Evolutionary conservation across 2,329 filamentous ascomycete species (phyloP), one percentile per base, ranked within the genome.

Genomic region (Rutstroemia sydowiana): DNA sequence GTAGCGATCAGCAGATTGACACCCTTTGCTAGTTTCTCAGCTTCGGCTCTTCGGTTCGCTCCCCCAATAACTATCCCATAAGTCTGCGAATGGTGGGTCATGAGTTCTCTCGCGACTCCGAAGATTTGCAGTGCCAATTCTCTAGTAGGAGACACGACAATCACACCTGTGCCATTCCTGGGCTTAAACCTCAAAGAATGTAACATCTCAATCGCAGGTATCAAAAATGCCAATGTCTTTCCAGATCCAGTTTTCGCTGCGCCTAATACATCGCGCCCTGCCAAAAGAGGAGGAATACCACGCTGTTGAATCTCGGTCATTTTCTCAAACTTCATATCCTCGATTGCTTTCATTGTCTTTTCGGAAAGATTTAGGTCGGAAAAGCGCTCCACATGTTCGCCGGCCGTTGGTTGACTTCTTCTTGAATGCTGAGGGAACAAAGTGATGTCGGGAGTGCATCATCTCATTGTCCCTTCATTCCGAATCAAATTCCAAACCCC

Each of bases 191-290:
- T 82, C 62, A 98, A 77, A 14, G 90, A 84, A 66, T 84, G 84
- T 55, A 98, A 78, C 83, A 96, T 95, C 72, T 97, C 93, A 36
- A 97, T 78, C 2, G 91, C 91, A 16, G 93, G 93, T 53, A 97
- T 91, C 56, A 98, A 75, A 72, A 98, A 98, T 3, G 92, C 86
- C 55, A 97, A 72, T 91, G n/a, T n/a, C n/a, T n/a, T n/a, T n/a
- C n/a, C n/a, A n/a, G n/a, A n/a, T n/a, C n/a, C n/a, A n/a, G n/a
- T 96, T 76, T 97, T 97, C 46, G 93, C 93, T 30, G 92, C 92
- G 63, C 93, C 93, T 41, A 98, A 79, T 20, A 97, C 88, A 72
- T 97, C 92, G 66, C 87, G 84, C 57, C 93, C 93, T 39, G 91
- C 89, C 54, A 97, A 75, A 43, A 95, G 75, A 18, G 91, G 90